phyloP scores from a whole-genome alignment of 441 rosid species.

The Mallotus repandus region DNA sequence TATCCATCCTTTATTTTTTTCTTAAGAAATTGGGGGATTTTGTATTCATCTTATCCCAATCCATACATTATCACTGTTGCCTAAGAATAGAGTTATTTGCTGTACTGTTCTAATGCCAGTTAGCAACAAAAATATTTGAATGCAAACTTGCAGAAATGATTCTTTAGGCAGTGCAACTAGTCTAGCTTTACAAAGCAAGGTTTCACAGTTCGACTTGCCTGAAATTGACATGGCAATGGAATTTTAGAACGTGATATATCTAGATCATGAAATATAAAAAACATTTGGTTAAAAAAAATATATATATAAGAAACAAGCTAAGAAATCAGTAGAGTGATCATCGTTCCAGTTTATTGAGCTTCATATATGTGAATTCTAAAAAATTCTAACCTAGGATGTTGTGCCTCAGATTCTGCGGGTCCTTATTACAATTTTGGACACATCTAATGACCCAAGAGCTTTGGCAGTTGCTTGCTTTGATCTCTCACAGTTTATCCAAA shows the following conservation, averaged over 20 bases:
- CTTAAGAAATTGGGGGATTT: not conserved
- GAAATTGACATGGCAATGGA: not conserved
- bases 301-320: not conserved
- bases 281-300: too few relatives aligned
- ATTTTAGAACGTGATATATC: not conserved
- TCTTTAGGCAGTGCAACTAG: not conserved
- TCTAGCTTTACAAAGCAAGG: not conserved
- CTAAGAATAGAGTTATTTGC: not conserved
- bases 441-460: slow-evolving; percentile 83
- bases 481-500: slow-evolving; percentile 90
- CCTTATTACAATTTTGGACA: slow-evolving; percentile 84
- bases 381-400: slow-evolving; percentile 13
- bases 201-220: not conserved
- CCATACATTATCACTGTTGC: not conserved
- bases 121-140: not conserved
- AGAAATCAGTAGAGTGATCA: not conserved
- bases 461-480: slow-evolving; percentile 91
- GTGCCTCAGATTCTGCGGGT: slow-evolving; percentile 81
- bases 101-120: not conserved
- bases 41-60: not conserved
- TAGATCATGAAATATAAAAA: not conserved
- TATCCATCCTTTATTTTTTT: not conserved
- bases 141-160: not conserved
- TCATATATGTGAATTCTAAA: not conserved
- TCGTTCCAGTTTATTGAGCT: slow-evolving; percentile 4